A percentile compares a stretch with the other conserved stretches of the same genome.
phyloP scores from a whole-genome alignment of 495 filamentous ascomycete species.

The Podospora sp. region DNA sequence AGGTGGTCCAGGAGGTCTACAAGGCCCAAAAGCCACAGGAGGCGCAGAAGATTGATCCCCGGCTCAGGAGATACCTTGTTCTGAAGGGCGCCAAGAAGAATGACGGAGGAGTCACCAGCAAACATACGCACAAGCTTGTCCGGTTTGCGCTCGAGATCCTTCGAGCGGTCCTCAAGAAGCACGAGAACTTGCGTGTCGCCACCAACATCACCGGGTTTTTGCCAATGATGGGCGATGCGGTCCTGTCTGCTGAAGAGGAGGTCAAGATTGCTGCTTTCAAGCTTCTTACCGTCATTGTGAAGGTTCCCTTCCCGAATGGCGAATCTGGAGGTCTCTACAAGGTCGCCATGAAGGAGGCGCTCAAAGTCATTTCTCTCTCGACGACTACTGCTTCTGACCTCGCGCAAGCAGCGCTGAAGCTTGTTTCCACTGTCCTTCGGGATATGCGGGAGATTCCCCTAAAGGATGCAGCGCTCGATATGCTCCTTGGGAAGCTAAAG shows the following conservation, averaged over 20 bases:
- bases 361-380: conserved; percentile 65
- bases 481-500: conserved; percentile 79
- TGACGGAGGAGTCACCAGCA: conserved; percentile 64
- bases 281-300: conserved; percentile 80
- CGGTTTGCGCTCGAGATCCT: conserved; percentile 86
- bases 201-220: conserved; percentile 81
- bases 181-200: conserved; percentile 74
- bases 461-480: conserved; percentile 79
- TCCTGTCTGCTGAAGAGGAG: conserved; percentile 83
- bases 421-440: conserved; percentile 81
- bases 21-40: conserved; percentile 52
- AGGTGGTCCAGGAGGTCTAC: conserved; percentile 87
- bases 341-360: conserved; percentile 76
- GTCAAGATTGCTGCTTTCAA: conserved; percentile 83
- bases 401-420: conserved; percentile 81
- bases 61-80: conserved; percentile 72
- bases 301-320: conserved; percentile 76
- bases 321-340: conserved; percentile 75
- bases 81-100: conserved; percentile 73
- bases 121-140: conserved; percentile 79
- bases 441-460: conserved; percentile 73
- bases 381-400: conserved; percentile 77
- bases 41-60: conserved; percentile 55
- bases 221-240: conserved; percentile 82
- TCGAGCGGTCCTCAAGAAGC: conserved; percentile 77